phyloP scores from a whole-genome alignment of 116 monocot genomes.

The Papilionanthe hybrid region DNA sequence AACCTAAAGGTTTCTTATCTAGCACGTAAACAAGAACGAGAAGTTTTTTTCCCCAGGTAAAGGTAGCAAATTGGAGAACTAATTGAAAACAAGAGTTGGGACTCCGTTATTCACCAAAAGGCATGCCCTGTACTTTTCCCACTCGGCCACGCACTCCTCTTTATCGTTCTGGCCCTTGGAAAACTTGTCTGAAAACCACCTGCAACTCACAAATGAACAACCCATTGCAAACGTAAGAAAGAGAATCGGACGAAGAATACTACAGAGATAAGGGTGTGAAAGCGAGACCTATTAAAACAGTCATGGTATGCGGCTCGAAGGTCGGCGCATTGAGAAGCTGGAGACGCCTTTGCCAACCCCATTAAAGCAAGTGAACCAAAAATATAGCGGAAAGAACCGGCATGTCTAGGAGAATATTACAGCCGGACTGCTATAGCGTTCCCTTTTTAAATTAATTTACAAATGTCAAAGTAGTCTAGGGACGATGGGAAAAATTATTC shows the following conservation, averaged over 20 bases:
- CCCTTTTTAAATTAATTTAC: no score
- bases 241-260: not conserved
- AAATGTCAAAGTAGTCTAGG: no score
- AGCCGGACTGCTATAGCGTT: no score
- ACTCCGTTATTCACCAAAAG: conserved; percentile 38
- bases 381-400: no score
- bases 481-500: no score
- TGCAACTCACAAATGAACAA: conserved; percentile 15
- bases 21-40: not conserved
- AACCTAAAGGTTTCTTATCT: not conserved
- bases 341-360: conserved; percentile 8
- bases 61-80: conserved; percentile 4
- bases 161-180: conserved; percentile 85
- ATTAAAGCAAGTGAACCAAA: not conserved
- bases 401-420: no score
- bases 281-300: conserved; percentile 75
- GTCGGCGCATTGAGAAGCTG: conserved; percentile 55
- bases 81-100: not conserved
- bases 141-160: conserved; percentile 78
- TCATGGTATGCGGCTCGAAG: conserved; percentile 81
- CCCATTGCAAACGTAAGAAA: not conserved
- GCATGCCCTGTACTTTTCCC: conserved; percentile 91
- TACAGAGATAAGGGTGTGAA: conserved; percentile 11
- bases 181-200: conserved; percentile 98
- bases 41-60: not conserved